Evolutionary conservation across 1,139 yeast genomes (phyloP), one percentile per base, ranked within the genome.

Genomic region (Chernovozyma sophiae-reginae): DNA sequence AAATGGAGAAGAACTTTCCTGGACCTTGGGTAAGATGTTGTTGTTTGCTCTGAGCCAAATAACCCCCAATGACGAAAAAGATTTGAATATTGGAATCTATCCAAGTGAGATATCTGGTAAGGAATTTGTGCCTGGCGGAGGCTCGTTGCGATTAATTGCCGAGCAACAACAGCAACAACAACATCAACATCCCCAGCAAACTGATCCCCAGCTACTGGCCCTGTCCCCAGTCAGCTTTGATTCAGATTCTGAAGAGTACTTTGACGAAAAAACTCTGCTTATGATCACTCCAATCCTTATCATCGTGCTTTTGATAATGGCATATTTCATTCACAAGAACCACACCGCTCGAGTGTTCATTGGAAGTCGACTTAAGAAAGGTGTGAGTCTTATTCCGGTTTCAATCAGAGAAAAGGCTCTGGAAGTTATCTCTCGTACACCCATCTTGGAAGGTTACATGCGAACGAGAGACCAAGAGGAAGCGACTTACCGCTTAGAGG

Each of bases 11-110:
- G 86, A 80, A 43, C 52, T 80, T 17, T 76, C 86, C 0, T 80
- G 86, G 86, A 80, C 86, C 0, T 52, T 80, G 32, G 86, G 86
- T 3, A 75, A 74, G 47, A 77, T 79, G 2, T 46, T 80, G 13
- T 55, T 79, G 10, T 79, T 71, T 53, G 86, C 85, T 0, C 74
- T 81, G 1, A 72, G 82, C 6, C 70, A 72, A 44, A 65, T 78
- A 4, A 50, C 56, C 1, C 47, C 68, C 0, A 26, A 38, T 1
- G 54, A 56, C 2, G 43, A 49, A 14, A 43, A 53, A 2, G 56
- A 49, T 15, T 36, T 40, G 1, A 58, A 62, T 3, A 64, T 74
- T n/a, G 85, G 85, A 0, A 68, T 78, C 26, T 57, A 56, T 32
- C 83, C 84, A 2, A 76, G 81, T 50, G 62, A 64, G 8, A 62